phyloP scores from a whole-genome alignment of 257 asterid species.

The Gardenia jasminoides region DNA sequence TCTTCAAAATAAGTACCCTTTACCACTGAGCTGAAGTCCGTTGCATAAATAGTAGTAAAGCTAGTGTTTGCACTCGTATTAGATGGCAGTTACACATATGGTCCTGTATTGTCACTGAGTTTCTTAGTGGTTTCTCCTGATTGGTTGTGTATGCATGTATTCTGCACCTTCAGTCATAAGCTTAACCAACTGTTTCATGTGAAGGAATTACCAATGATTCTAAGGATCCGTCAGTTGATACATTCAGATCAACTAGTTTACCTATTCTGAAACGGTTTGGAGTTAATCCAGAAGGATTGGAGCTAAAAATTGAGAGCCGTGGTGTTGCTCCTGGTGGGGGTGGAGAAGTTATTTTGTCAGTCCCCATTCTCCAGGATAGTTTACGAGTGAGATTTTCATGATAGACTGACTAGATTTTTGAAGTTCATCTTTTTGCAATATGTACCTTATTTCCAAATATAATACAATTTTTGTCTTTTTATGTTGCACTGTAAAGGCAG shows the following conservation, averaged over 20 bases:
- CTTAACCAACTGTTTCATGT: constrained; percentile 4
- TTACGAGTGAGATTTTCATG: constrained; percentile 46
- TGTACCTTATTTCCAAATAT: not conserved
- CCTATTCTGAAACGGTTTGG: constrained; percentile 84
- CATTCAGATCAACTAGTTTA: constrained; percentile 64
- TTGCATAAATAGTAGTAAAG: not conserved
- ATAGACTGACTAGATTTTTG: constrained; percentile 1
- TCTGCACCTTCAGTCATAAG: constrained; percentile 10
- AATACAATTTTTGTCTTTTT: not conserved
- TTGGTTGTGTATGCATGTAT: not conserved
- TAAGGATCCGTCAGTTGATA: constrained; percentile 88
- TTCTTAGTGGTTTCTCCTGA: not conserved
- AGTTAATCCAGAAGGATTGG: constrained; percentile 65
- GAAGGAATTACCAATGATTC: constrained; percentile 89
- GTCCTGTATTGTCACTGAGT: not conserved
- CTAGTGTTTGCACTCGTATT: not conserved
- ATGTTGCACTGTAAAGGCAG: constrained; percentile 46
- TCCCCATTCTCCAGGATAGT: constrained; percentile 64
- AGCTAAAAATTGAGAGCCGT: constrained; percentile 67
- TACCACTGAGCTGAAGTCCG: not conserved
- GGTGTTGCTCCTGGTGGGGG: constrained; percentile 95
- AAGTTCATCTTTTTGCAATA: constrained; percentile 6
- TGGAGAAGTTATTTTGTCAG: constrained; percentile 68
- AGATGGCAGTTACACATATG: not conserved
- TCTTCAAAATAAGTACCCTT: not conserved